Base-by-base conservation (phyloP, 331 rosid genomes). In the Rosa hybrid region DNA sequence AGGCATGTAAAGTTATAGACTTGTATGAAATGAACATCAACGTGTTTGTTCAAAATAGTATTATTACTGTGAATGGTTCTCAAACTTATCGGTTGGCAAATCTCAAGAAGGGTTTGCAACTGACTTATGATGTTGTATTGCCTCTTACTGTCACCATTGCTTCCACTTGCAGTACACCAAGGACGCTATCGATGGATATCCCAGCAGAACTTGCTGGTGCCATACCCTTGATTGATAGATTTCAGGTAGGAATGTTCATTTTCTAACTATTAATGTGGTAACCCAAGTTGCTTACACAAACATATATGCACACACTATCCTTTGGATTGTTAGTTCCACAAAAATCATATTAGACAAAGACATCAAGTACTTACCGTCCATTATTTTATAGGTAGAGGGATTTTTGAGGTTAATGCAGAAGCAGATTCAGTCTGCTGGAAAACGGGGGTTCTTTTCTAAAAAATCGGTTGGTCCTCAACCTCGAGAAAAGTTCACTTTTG, bases 361-460 rank as follows among this genome's bases (percentile, higher is more conserved):
- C n/a, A n/a, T 39, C 6, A 3, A 34, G 23, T 50, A 38, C 14
- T 77, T 12, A 13, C 27, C 42, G 4, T 76, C 64, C 48, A 42
- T 64, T 78, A 53, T 49, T 80, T 30, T 77, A 21, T 18, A 95
- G 99, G 98, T 93, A 74, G 99, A 96, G 23, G 97, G 90, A 30
- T 96, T 96, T 83, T 74, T 96, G 60, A 96, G 91, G 82, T 68
- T 85, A 73, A 93, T 96, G 99, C 98, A 93, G 80, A 96, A 93
- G 77, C 99, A 96, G 81, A 96, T 96, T 74, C 98, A 93, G 78
- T 93, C 99, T 39, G 87, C 97, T 76, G 99, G 97, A 74, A 96
- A 93, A 82, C 98, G 98, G 10, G 97, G 98, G 9, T 90, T 96
- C 80, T 96, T 96, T 82, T 86, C 92, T 21, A 96, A 90, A 86